These are phyloP conservation scores for Brassica balearica DNA, from an alignment of 441 rosid species.

Conservation along the genomic window DNA sequence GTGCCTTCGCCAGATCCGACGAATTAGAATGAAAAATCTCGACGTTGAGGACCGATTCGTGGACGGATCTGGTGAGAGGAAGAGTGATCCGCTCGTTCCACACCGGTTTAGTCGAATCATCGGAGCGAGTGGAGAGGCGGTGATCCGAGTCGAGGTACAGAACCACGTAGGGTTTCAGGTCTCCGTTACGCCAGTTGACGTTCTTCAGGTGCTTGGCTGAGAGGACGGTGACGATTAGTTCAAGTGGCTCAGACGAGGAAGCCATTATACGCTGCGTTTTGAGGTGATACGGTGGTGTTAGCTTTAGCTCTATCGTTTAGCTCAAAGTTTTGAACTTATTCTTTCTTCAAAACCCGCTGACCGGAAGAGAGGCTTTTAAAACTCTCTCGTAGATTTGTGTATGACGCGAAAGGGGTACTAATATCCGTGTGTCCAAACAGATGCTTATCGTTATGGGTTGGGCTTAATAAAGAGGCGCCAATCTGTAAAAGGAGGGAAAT, in stretches of 20 bases:
- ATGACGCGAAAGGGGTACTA: background rate
- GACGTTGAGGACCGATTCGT: conserved; percentile 53
- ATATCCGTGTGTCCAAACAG: conserved; percentile 33
- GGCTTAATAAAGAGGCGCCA: no score
- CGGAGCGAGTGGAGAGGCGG: conserved; percentile 61
- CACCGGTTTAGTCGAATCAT: conserved; percentile 54
- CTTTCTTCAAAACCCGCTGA: background rate
- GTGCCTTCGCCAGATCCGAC: conserved; percentile 57
- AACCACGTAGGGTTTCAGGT: conserved; percentile 61
- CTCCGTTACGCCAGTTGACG: conserved; percentile 68
- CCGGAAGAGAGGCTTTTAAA: conserved; percentile 1
- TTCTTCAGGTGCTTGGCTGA: conserved; percentile 66
- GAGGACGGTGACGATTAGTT: conserved; percentile 53
- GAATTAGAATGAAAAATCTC: conserved; percentile 62
- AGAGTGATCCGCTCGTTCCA: conserved; percentile 66
- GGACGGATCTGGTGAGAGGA: conserved; percentile 48
- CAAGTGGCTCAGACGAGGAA: conserved; percentile 44
- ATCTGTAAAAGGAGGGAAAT: no score
- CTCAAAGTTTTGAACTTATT: background rate
- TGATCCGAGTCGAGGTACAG: conserved; percentile 52
- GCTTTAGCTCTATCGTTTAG: background rate
- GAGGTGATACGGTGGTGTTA: background rate
- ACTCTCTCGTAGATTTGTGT: background rate
- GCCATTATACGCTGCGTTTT: conserved; percentile 49
- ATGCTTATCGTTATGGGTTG: background rate